Evolutionary conservation across 768 basidiomycete species (phyloP), one percentile per base, ranked within the genome.

Genomic region (Mrakia blollopis): DNA sequence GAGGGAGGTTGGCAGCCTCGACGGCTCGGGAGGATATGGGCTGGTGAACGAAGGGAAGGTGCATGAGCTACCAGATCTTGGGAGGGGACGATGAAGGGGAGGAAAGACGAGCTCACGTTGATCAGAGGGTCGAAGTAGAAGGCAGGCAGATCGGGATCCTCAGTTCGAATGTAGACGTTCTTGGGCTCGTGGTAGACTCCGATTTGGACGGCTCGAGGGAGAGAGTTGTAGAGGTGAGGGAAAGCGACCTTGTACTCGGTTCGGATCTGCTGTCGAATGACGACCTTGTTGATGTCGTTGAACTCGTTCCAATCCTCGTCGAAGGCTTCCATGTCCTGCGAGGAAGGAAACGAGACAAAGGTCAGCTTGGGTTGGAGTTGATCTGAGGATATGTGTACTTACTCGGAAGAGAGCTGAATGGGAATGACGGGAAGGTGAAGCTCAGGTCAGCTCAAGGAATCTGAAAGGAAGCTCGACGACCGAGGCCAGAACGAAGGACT

Each of bases 181-280:
- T 98, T 98, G 35, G 94, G 92, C 37, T 87, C 87, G 82, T 99
- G 97, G 83, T 98, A 98, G 16, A 91, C 89, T 28, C 92, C 91
- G 73, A 99, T 91, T 73, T 88, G 91, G 74, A 99, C 94, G 35
- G 94, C 93, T 44, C 96, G 92, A 65, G 97, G 97, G 13, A 97
- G 87, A 50, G 97, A 97, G 85, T 99, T 99, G 86, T 99, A 99
- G 1, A 99, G 88, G 82, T 99, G 96, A 44, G 97, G 96, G 87
- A 98, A 98, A 3, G 95, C 96, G 72, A 99, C 94, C 83, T 96
- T 98, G 88, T 99, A 98, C 85, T 99, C 97, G 2, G 96, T 98
- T 65, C 97, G 89, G 79, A 98, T 96, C 83, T 97, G 93, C 82
- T 98, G 94, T 30, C 97, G 94, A 80, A 99, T 98, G 84, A 99